Conservation (phyloP, 2,329 filamentous ascomycete species). For the Grosmannia serpens region DNA sequence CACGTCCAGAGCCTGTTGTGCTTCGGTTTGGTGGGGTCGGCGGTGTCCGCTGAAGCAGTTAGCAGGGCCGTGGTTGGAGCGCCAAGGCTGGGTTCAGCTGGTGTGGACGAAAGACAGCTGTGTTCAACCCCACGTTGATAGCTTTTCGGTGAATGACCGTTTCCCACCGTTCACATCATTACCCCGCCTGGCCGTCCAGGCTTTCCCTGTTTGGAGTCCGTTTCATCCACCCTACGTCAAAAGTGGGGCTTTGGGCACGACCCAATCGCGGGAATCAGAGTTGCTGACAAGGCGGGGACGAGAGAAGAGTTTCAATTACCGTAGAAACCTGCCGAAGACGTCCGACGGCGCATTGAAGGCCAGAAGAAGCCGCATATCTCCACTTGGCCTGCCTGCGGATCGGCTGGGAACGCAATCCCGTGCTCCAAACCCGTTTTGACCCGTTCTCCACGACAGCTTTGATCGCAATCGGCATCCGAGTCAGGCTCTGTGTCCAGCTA, state of each 20-base stretch:
- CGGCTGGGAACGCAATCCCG: too few species aligned
- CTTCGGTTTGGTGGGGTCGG: background rate
- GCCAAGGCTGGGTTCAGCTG: conserved; percentile 2
- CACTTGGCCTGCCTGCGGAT: background rate
- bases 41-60: too few species aligned
- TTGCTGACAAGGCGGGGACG: background rate
- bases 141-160: background rate
- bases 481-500: background rate
- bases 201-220: background rate
- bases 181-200: too few species aligned
- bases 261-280: background rate
- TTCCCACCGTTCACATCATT: background rate
- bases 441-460: background rate
- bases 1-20: background rate
- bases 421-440: background rate
- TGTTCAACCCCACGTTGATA: too few species aligned
- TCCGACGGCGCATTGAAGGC: background rate
- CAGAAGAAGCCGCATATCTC: background rate
- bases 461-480: background rate
- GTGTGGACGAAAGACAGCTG: background rate
- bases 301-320: background rate
- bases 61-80: background rate
- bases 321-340: background rate
- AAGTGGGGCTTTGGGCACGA: background rate
- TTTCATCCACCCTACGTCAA: background rate